phyloP scores from a whole-genome alignment of 305 asterid species.

The Solanum hybrid region DNA sequence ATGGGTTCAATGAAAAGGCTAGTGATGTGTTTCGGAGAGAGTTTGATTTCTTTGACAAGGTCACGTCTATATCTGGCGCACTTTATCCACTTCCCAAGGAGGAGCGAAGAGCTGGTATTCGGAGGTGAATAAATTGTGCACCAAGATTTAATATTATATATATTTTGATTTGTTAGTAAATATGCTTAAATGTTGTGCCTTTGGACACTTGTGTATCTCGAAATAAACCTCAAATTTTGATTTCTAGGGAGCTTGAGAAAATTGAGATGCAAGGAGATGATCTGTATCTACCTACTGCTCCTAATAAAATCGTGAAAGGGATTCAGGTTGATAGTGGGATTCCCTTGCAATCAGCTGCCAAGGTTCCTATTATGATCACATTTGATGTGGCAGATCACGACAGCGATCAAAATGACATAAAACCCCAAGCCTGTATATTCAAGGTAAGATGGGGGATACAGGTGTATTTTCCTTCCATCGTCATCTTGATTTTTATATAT shows the following conservation, averaged over 20 bases:
- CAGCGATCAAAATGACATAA: slow-evolving; percentile 67
- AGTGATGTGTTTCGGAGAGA: slow-evolving; percentile 70
- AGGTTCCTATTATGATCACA: slow-evolving; percentile 99
- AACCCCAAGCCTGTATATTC: slow-evolving; percentile 96
- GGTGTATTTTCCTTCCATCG: not conserved
- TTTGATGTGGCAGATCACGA: slow-evolving; percentile 88
- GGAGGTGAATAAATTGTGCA: slow-evolving; percentile 41
- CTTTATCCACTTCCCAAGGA: slow-evolving; percentile 92
- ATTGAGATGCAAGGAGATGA: slow-evolving; percentile 86
- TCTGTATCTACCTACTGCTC: slow-evolving; percentile 97
- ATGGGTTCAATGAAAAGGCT: slow-evolving; percentile 78
- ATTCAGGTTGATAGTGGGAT: slow-evolving; percentile 94
- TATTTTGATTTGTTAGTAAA: not conserved
- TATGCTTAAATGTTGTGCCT: slow-evolving; percentile 1
- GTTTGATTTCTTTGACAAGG: slow-evolving; percentile 97
- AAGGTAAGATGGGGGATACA: slow-evolving; percentile 45
- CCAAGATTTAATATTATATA: not conserved
- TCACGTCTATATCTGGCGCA: slow-evolving; percentile 95
- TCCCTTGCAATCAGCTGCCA: slow-evolving; percentile 98
- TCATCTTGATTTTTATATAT: not conserved
- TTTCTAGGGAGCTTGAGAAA: slow-evolving; percentile 84
- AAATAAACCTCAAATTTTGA: slow-evolving; percentile 10
- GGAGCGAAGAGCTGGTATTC: slow-evolving; percentile 90
- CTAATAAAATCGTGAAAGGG: slow-evolving; percentile 82
- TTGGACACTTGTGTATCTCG: not conserved